Evolutionary conservation across 2,329 filamentous ascomycete genomes (phyloP), one percentile per base, ranked within the genome.

Genomic region (Venturia carpophila): DNA sequence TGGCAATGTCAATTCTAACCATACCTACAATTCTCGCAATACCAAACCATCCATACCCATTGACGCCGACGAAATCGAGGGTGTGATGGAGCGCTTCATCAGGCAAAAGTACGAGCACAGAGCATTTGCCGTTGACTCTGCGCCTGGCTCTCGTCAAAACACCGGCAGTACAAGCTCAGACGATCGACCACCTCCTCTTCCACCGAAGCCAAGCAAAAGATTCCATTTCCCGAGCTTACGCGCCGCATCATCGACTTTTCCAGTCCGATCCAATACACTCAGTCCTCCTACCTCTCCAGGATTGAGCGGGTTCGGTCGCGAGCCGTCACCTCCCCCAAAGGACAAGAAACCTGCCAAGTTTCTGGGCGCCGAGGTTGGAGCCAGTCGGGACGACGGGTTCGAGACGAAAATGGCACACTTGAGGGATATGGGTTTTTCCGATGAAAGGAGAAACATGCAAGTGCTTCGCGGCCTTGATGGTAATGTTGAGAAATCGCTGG

Each of bases 1-100:
- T 71, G 94, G 94, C 72, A 99, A 99, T 74, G 78, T 82, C 61
- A 83, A 86, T 49, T 95, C 91, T 65, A 99, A 99, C 80, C 88
- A 89, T 75, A 84, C 86, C 66, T 97, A 91, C 79, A 99, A 99
- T 73, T 89, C 94, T 37, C 84, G 89, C 70, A 92, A 90, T 76
- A 84, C 89, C 70, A 89, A 87, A 71, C 87, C 94, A 1, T 85
- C 93, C 5, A 87, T 97, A 19, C 92, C 94, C 0, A 83, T 96
- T 70, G 94, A 97, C 73, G 86, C 86, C 47, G 94, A 99, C 77
- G 92, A 97, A 78, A 90, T 89, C 61, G 93, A 99, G 74, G 89
- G 90, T 13, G 91, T 90, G 37, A 94, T 99, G 89, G 94, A 99
- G 77, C 85, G 91, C 67, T 97, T 93, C 75, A 96, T 99, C 70